These are phyloP conservation scores for Argentina anserina DNA, from an alignment of 306 rosid species.

Conservation along the genomic window DNA sequence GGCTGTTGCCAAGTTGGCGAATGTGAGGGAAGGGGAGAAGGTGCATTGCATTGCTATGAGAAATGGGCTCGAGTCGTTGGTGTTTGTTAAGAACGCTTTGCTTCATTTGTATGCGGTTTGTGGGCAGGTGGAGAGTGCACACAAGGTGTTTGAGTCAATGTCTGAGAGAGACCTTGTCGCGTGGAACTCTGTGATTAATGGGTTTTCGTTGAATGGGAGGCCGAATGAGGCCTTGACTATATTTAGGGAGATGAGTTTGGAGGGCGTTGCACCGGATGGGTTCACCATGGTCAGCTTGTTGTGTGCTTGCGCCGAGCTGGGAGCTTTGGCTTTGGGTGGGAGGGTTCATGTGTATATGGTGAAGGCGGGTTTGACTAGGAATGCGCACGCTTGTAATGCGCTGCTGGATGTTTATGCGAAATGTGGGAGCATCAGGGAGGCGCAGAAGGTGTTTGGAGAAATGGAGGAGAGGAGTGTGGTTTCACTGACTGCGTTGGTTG, in stretches of 20 bases:
- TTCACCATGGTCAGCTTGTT: conserved; percentile 47
- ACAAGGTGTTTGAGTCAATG: conserved; percentile 37
- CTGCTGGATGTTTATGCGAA: conserved; percentile 43
- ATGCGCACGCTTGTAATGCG: conserved; percentile 31
- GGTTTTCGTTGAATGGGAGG: conserved; percentile 41
- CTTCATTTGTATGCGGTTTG: conserved; percentile 34
- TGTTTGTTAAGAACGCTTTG: conserved; percentile 40
- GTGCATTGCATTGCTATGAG: conserved; percentile 32
- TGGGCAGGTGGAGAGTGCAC: conserved; percentile 31
- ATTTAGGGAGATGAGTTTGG: conserved; percentile 30
- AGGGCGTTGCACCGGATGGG: conserved; percentile 39
- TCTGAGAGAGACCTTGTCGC: conserved; percentile 41
- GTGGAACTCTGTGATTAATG: conserved; percentile 48
- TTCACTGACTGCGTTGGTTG: conserved; percentile 41
- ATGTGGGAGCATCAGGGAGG: conserved; percentile 36
- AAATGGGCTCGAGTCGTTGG: conserved; percentile 41
- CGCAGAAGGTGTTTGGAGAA: conserved; percentile 30
- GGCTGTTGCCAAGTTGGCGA: conserved; percentile 36
- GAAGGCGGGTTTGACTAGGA: conserved; percentile 30
- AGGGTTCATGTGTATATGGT: conserved; percentile 36
- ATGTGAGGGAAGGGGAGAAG: conserved; percentile 28
- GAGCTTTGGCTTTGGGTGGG: conserved; percentile 41
- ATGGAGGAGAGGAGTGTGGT: conserved; percentile 35
- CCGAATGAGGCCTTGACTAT: conserved; percentile 41
- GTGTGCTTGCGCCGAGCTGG: conserved; percentile 46